phyloP scores from a whole-genome alignment of 2,329 filamentous ascomycete genomes.

The Cordyceps militaris region DNA sequence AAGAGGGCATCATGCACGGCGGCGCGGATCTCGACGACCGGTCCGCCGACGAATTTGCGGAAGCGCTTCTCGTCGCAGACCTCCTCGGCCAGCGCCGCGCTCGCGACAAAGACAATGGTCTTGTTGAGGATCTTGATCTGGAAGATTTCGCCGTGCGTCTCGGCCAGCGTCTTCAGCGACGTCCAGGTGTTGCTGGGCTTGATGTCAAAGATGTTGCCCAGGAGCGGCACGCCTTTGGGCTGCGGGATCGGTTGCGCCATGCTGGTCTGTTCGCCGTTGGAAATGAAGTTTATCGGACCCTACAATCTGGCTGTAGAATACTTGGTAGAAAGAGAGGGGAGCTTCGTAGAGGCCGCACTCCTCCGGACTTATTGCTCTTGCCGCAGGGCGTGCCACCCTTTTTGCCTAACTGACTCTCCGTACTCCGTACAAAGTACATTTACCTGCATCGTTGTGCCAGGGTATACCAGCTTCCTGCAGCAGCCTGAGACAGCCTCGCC shows the following conservation, averaged over 20 bases:
- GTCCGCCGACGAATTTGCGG: slow-evolving; percentile 46
- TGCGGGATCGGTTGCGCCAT: slow-evolving; percentile 31
- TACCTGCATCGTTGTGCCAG: background rate
- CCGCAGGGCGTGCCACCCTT: background rate
- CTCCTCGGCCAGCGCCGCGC: slow-evolving; percentile 40
- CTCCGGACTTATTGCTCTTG: background rate
- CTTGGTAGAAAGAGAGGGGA: background rate
- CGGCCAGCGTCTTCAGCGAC: slow-evolving; percentile 29
- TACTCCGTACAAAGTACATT: background rate
- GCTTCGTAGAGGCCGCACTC: background rate
- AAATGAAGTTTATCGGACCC: background rate
- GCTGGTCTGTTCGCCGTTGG: background rate
- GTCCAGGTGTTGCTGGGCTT: slow-evolving; percentile 30
- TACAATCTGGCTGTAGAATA: background rate
- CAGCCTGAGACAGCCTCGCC: background rate
- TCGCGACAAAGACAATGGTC: slow-evolving; percentile 38
- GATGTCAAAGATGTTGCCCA: slow-evolving; percentile 31
- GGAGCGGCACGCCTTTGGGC: slow-evolving; percentile 28
- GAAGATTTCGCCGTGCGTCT: slow-evolving; percentile 33
- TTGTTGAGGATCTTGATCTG: slow-evolving; percentile 29
- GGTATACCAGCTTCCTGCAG: background rate
- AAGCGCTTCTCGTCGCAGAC: slow-evolving; percentile 47
- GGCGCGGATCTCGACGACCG: slow-evolving; percentile 44
- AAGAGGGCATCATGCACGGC: slow-evolving; percentile 46
- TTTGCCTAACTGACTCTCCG: background rate